Evolutionary conservation across 495 filamentous ascomycete species (phyloP), one percentile per base, ranked within the genome.

Genomic region (Neurospora sublineolata): DNA sequence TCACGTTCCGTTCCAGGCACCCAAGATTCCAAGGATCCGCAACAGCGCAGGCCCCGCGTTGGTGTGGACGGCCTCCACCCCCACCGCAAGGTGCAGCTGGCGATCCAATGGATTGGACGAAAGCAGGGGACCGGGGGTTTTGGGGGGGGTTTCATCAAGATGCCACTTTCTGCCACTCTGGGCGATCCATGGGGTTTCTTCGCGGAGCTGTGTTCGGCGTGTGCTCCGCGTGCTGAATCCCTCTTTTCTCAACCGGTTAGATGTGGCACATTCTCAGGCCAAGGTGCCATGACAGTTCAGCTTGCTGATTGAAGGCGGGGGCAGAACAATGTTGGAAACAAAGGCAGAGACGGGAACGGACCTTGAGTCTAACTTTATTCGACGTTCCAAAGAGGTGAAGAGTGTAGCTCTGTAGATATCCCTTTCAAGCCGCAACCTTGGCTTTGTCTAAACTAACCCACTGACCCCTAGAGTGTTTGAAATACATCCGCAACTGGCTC

Each of bases 91-190:
- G 23, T 60, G 23, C 70, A 39, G 37, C 38, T 33, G 41, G 39
- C 18, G 67, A 58, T 69, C 71, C 71, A 72, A 72, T 69, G 71
- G 71, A 68, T 72, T 58, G 64, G 67, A 41, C 41, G 70, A 30
- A 68, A 20, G 37, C 70, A 71, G 70, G 52, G 70, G 70, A 23
- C 36, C 6, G 23, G 37, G 70, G 70, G 37, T 30, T 39, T n/a
- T n/a, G n/a, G n/a, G n/a, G n/a, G n/a, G n/a, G n/a, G n/a, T n/a
- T n/a, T n/a, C n/a, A 16, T 37, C 23, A 33, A 16, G 23, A 60
- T 60, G 52, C 52, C 52, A 60, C 52, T 30, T 60, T 60, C 52
- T 30, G 52, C 52, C 52, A 33, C 52, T 9, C 23, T 64, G 52
- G 27, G 27, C 23, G 40, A 33, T 52, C 30, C 40, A n/a, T n/a